Conservation (phyloP, 2,329 filamentous ascomycete species). For the Trichoderma sp. region DNA sequence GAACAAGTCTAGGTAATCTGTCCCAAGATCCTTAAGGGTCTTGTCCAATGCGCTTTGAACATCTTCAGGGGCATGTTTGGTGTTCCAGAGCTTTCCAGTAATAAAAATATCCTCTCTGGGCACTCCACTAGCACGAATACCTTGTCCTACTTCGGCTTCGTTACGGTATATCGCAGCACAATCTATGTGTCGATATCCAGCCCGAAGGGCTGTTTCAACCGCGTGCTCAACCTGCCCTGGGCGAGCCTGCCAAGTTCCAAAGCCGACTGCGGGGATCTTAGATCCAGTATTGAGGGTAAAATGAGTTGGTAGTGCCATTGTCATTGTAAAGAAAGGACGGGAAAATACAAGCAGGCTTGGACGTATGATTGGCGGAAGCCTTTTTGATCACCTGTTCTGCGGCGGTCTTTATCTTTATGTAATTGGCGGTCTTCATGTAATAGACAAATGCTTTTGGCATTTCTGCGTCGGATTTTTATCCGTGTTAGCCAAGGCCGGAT, state of each 20-base stretch:
- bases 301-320: background rate
- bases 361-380: background rate
- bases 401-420: background rate
- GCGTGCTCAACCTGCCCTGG: constrained; percentile 67
- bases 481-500: background rate
- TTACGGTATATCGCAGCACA: constrained; percentile 77
- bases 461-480: background rate
- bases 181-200: constrained; percentile 74
- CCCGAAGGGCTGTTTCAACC: constrained; percentile 64
- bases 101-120: constrained; percentile 64
- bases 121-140: constrained; percentile 62
- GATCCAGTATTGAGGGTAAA: constrained; percentile 72
- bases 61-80: constrained; percentile 63
- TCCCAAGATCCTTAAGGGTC: constrained; percentile 59
- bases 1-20: constrained; percentile 67
- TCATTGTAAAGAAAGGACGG: background rate
- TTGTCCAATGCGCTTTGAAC: constrained; percentile 59
- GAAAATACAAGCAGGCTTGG: background rate
- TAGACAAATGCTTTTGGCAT: background rate
- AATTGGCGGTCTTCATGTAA: background rate
- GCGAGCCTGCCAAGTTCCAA: constrained; percentile 77
- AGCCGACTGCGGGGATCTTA: constrained; percentile 72
- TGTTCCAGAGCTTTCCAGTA: constrained; percentile 81
- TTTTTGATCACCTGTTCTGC: background rate
- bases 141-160: constrained; percentile 64